These are phyloP conservation scores for Geotrichum europaeum DNA, from an alignment of 1,139 yeast species.

Conservation along the genomic window DNA sequence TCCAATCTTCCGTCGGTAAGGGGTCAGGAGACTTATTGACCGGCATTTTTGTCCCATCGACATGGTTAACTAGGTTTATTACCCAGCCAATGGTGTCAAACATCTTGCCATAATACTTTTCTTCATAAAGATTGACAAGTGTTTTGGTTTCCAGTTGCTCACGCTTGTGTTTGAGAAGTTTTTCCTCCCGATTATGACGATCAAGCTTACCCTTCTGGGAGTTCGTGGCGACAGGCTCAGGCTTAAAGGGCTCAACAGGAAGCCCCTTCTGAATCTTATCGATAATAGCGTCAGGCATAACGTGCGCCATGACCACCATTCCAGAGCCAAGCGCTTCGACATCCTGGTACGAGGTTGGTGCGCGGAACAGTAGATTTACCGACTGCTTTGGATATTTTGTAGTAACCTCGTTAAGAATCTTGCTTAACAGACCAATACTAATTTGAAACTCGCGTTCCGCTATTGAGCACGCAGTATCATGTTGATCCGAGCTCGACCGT, in stretches of 20 bases:
- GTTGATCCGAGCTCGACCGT: conserved; percentile 19
- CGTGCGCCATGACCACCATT: conserved; percentile 32
- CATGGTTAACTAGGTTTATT: conserved; percentile 6
- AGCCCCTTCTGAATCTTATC: conserved; percentile 23
- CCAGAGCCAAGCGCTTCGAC: background rate
- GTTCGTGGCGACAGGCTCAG: background rate
- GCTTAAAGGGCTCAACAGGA: background rate
- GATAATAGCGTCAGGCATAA: conserved; percentile 30
- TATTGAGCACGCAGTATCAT: conserved; percentile 41
- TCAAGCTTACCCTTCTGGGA: background rate
- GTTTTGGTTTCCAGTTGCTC: conserved; percentile 10
- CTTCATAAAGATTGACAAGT: conserved; percentile 8
- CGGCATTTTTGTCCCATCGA: conserved; percentile 8
- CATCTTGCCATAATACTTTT: conserved; percentile 5
- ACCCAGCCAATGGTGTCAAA: conserved; percentile 9
- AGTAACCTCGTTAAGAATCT: conserved; percentile 43
- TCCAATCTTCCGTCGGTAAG: conserved; percentile 9
- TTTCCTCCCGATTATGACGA: background rate
- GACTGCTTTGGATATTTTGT: conserved; percentile 28
- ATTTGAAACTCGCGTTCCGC: conserved; percentile 70
- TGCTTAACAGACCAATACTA: conserved; percentile 54
- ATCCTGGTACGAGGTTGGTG: conserved; percentile 21
- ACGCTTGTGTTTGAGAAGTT: background rate
- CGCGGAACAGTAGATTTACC: conserved; percentile 28
- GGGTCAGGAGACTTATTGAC: conserved; percentile 11